phyloP scores from a whole-genome alignment of 2,329 filamentous ascomycete species.

The Microcyclosporella mali region DNA sequence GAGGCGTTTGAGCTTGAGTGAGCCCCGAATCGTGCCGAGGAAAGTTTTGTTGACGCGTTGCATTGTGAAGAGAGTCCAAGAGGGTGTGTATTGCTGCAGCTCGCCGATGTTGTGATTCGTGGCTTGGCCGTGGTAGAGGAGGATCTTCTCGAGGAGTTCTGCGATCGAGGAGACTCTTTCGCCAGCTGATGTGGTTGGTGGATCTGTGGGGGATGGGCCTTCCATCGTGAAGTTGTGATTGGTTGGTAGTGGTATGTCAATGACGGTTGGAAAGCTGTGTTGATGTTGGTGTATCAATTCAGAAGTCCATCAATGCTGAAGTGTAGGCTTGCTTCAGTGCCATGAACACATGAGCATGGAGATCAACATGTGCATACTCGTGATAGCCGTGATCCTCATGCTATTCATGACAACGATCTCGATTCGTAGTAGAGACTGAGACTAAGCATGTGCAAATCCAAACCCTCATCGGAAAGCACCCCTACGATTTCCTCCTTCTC shows the following conservation, averaged over 20 bases:
- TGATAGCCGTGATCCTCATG: too few relatives aligned
- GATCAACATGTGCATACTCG: not conserved
- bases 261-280: not conserved
- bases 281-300: not conserved
- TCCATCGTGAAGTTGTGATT: not conserved
- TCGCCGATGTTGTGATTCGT: not conserved
- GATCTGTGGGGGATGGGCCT: not conserved
- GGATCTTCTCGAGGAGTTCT: conserved; percentile 4
- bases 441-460: too few relatives aligned
- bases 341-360: not conserved
- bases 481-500: not conserved
- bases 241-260: too few relatives aligned
- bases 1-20: not conserved
- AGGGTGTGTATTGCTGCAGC: not conserved
- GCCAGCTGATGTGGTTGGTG: not conserved
- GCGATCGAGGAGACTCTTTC: not conserved
- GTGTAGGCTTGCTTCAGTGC: not conserved
- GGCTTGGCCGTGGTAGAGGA: not conserved
- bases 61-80: not conserved
- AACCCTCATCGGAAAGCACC: not conserved
- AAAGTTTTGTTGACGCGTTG: conserved; percentile 3
- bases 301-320: not conserved
- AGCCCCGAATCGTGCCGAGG: not conserved
- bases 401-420: too few relatives aligned
- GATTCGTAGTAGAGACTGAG: too few relatives aligned